Conservation (phyloP, 1,284 basidiomycete species). For the Termitomyces sp. region DNA sequence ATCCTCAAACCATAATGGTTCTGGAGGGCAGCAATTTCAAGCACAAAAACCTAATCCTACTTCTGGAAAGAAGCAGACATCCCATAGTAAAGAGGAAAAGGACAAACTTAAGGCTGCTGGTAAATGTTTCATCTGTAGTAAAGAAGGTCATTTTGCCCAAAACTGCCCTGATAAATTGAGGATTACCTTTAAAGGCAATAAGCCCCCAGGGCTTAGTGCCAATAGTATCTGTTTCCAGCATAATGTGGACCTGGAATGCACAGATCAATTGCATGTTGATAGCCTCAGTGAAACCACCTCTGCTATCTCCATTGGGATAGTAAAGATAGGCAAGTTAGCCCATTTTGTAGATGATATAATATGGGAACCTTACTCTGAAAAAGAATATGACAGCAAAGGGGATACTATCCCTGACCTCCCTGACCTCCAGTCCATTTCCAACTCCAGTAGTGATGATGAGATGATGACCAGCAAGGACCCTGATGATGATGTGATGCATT, state of each 20-base stretch:
- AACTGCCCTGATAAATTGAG: background rate
- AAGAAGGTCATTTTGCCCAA: background rate
- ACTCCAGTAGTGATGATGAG: background rate
- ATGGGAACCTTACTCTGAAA: background rate
- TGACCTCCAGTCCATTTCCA: background rate
- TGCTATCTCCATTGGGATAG: background rate
- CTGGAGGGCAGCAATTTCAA: too few relatives aligned
- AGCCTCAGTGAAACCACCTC: background rate
- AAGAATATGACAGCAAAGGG: background rate
- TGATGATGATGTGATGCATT: too few relatives aligned
- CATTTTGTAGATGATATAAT: too few relatives aligned
- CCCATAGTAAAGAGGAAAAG: background rate
- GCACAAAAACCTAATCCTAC: too few relatives aligned
- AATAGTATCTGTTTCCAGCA: background rate
- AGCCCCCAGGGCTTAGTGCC: background rate
- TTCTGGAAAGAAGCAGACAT: too few relatives aligned
- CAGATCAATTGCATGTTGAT: background rate
- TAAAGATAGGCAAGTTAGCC: background rate
- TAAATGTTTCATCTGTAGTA: background rate
- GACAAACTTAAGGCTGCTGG: background rate
- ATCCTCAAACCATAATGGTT: too few relatives aligned
- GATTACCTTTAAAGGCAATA: background rate
- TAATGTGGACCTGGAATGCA: background rate
- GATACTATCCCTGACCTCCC: background rate
- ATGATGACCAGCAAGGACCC: too few relatives aligned